A percentile compares a stretch with the other conserved stretches of the same genome.
Evolutionary conservation across 2,329 filamentous ascomycete species (phyloP).

Genomic region (Emericellopsis atlantica): DNA sequence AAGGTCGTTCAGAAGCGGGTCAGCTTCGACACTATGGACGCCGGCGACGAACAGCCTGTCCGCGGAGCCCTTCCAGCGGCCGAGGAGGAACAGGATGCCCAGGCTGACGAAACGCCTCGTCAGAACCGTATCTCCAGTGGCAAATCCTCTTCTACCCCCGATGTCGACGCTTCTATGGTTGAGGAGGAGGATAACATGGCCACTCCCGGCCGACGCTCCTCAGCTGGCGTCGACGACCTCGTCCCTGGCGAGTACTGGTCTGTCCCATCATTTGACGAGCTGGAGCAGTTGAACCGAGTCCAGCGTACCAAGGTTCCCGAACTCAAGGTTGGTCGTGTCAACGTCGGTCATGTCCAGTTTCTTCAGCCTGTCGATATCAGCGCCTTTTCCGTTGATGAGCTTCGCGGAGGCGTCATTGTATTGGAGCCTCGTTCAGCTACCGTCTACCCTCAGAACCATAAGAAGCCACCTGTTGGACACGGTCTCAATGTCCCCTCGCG

Average conservation of each 20-base stretch:
- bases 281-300: conserved; percentile 67
- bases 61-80: conserved; percentile 20
- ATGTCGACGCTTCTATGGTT: conserved; percentile 58
- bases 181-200: conserved; percentile 49
- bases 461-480: conserved; percentile 75
- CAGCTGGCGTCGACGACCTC: conserved; percentile 20
- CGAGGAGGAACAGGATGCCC: conserved; percentile 14
- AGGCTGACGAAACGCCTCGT: conserved; percentile 27
- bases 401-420: conserved; percentile 64
- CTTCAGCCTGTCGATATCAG: conserved; percentile 73
- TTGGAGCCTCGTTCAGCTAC: conserved; percentile 71
- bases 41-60: conserved; percentile 18
- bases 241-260: conserved; percentile 78
- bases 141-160: conserved; percentile 30
- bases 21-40: conserved; percentile 68
- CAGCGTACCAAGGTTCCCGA: conserved; percentile 62
- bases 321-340: conserved; percentile 72
- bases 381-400: conserved; percentile 64
- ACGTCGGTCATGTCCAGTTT: conserved; percentile 74
- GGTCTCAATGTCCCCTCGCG: conserved; percentile 84
- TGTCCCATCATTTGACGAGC: conserved; percentile 59
- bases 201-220: conserved; percentile 12
- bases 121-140: conserved; percentile 36
- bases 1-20: conserved; percentile 67
- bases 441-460: conserved; percentile 65